phyloP scores from a whole-genome alignment of 2,329 filamentous ascomycete species.

The Cercospora beticola region DNA sequence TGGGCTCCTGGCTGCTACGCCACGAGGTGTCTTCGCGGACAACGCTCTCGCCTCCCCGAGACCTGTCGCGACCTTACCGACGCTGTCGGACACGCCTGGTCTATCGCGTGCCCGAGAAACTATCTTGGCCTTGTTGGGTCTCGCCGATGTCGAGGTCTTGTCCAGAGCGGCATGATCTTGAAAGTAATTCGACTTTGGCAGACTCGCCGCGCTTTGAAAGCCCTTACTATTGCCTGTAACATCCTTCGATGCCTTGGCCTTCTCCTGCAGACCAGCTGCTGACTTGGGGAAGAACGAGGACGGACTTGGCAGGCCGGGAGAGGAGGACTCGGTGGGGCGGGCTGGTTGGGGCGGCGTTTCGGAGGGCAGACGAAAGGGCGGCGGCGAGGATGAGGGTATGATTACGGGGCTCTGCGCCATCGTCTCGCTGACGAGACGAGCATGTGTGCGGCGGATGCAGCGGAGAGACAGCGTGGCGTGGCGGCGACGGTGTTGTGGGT shows the following conservation, averaged over 20 bases:
- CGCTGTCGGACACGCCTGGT: not conserved
- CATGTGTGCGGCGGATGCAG: not conserved
- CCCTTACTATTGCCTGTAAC: conserved; percentile 14
- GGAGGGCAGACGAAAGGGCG: conserved; percentile 21
- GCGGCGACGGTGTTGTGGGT: not conserved
- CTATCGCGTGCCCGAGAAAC: not conserved
- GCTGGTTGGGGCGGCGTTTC: conserved; percentile 21
- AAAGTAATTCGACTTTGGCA: conserved; percentile 9
- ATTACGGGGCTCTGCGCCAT: conserved; percentile 26
- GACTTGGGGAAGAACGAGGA: conserved; percentile 20
- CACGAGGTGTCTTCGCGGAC: not conserved
- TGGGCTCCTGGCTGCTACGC: not conserved
- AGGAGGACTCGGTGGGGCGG: conserved; percentile 20
- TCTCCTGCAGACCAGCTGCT: not conserved
- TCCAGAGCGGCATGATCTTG: not conserved
- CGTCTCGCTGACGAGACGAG: not conserved
- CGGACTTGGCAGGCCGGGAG: conserved; percentile 22
- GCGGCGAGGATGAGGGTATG: conserved; percentile 28
- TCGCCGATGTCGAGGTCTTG: conserved; percentile 1
- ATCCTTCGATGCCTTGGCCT: conserved; percentile 5
- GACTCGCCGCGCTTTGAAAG: conserved; percentile 21
- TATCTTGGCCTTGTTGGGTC: not conserved
- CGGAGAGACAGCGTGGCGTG: not conserved
- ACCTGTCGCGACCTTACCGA: not conserved
- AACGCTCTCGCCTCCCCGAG: not conserved